These are phyloP conservation scores for Talaromyces proteolyticus DNA, from an alignment of 495 filamentous ascomycete species.

Conservation along the genomic window DNA sequence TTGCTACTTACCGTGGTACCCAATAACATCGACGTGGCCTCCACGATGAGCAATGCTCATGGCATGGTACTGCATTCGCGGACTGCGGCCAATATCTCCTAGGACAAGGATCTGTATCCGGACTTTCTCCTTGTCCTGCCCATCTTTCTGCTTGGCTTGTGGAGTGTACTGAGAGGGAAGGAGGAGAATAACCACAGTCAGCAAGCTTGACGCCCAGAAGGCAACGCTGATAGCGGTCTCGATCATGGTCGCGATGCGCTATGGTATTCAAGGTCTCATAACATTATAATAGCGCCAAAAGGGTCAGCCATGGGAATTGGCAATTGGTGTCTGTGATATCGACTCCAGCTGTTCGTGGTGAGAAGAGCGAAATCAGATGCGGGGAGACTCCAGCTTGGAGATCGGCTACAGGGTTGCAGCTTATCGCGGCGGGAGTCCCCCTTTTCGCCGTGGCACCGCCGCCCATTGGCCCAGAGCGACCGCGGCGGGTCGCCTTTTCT, in stretches of 20 bases:
- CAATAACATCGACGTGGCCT: conserved; percentile 75
- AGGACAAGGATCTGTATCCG: conserved; percentile 84
- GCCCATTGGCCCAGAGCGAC: no score
- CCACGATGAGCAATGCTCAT: conserved; percentile 84
- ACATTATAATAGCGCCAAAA: no score
- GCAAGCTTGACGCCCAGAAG: conserved; percentile 41
- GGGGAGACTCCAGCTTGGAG: no score
- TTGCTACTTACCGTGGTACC: conserved; percentile 62
- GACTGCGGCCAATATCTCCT: conserved; percentile 94
- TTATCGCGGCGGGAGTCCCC: no score
- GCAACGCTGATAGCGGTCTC: conserved; percentile 34
- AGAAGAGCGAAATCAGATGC: no score
- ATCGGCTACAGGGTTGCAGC: no score
- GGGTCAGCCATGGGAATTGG: background rate
- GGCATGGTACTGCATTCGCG: conserved; percentile 98
- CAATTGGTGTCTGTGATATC: no score
- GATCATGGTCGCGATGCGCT: conserved; percentile 25
- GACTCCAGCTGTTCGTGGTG: no score
- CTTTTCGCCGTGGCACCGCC: no score
- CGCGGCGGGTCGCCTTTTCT: no score
- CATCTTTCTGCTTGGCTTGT: conserved; percentile 8
- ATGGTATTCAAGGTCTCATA: background rate
- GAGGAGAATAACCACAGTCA: conserved; percentile 43
- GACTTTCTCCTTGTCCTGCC: conserved; percentile 24
- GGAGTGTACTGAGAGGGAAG: conserved; percentile 46